Percentiles rank a stretch among this genome's conserved stretches.
These are phyloP conservation scores for Globisporangium irregulare DNA, from an alignment of 352 stramenopile species.

Conservation along the genomic window DNA sequence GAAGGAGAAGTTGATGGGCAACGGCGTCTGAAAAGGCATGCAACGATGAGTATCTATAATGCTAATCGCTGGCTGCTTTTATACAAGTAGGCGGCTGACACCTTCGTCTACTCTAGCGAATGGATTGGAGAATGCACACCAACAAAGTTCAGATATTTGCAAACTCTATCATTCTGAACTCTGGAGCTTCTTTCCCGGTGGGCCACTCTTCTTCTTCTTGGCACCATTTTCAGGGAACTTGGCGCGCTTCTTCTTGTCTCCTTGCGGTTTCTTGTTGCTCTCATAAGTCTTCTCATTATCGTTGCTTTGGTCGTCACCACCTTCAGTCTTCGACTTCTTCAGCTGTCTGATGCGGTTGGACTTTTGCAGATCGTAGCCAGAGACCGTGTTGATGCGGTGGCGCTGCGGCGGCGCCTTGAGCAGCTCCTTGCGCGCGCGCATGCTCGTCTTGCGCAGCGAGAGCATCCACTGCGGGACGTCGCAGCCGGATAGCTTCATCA, in stretches of 20 bases:
- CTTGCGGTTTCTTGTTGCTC: neutral
- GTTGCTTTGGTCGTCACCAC: neutral
- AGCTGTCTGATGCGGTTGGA: slow-evolving; percentile 61
- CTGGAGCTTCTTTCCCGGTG: neutral
- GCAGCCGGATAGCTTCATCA: slow-evolving; percentile 98
- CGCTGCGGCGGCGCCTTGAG: slow-evolving; percentile 73
- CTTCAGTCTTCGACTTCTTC: slow-evolving; percentile 22
- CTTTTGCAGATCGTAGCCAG: slow-evolving; percentile 86
- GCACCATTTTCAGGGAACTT: slow-evolving; percentile 12
- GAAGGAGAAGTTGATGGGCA: neutral
- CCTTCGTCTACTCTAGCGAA: neutral
- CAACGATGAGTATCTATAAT: neutral
- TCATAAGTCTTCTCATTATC: neutral
- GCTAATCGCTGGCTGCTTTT: neutral
- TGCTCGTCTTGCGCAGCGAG: slow-evolving; percentile 90
- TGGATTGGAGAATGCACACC: neutral
- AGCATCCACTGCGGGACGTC: slow-evolving; percentile 99
- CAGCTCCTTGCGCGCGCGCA: slow-evolving; percentile 64
- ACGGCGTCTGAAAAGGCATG: neutral
- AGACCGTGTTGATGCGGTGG: slow-evolving; percentile 82
- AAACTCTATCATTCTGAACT: neutral
- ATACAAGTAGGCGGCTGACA: neutral
- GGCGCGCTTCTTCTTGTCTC: slow-evolving; percentile 11
- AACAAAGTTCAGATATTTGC: neutral
- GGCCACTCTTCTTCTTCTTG: slow-evolving; percentile 5